phyloP scores from a whole-genome alignment of 2,329 filamentous ascomycete genomes.

The Pseudocercospora eumusae region DNA sequence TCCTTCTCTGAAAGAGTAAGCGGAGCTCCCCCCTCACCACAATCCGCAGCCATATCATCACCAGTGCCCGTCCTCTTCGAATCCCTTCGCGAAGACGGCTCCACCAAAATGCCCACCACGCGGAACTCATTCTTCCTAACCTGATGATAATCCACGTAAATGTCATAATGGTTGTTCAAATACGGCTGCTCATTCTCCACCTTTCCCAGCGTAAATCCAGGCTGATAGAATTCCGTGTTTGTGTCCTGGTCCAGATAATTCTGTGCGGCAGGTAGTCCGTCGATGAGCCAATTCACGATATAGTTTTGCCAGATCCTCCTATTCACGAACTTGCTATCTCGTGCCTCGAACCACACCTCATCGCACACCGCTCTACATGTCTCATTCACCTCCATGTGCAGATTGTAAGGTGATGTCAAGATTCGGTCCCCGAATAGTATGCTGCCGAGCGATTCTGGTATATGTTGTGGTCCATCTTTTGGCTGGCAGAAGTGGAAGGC shows the following conservation, averaged over 20 bases:
- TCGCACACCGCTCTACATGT: slow-evolving; percentile 80
- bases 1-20: slow-evolving; percentile 66
- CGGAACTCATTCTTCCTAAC: slow-evolving; percentile 72
- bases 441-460: slow-evolving; percentile 88
- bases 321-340: slow-evolving; percentile 77
- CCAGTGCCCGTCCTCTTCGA: slow-evolving; percentile 54
- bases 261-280: slow-evolving; percentile 89
- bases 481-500: slow-evolving; percentile 87
- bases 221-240: slow-evolving; percentile 79
- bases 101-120: slow-evolving; percentile 88
- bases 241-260: slow-evolving; percentile 74
- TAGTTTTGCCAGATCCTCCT: slow-evolving; percentile 79
- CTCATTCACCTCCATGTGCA: slow-evolving; percentile 84
- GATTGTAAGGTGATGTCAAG: slow-evolving; percentile 89
- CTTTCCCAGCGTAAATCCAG: slow-evolving; percentile 75
- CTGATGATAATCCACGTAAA: slow-evolving; percentile 87
- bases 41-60: slow-evolving; percentile 56
- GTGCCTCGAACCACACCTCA: slow-evolving; percentile 64
- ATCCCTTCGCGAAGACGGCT: slow-evolving; percentile 71
- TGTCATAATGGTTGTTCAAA: slow-evolving; percentile 95
- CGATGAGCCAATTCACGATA: slow-evolving; percentile 92
- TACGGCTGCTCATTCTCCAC: slow-evolving; percentile 59
- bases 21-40: slow-evolving; percentile 58
- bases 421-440: slow-evolving; percentile 97
- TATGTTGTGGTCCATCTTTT: slow-evolving; percentile 70